Evolutionary conservation across 345 rosid genomes (phyloP), one percentile per base, ranked within the genome.

Genomic region (Lepidium aucheri): DNA sequence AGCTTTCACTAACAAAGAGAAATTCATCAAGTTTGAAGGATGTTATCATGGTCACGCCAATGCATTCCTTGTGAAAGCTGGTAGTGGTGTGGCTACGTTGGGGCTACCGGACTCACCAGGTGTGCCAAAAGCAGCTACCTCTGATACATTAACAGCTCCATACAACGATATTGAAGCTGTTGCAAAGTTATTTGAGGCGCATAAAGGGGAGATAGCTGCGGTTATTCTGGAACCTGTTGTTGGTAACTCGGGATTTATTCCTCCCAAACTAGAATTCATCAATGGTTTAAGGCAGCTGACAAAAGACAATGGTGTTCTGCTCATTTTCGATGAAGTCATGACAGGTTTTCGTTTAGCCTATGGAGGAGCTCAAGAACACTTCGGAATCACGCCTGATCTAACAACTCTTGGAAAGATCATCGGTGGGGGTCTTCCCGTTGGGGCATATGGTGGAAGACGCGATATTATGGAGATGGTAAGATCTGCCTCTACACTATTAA

Each of bases 21-120:
- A 88, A 60, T 73, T 94, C 32, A 81, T 94, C 70, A 88, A 94
- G 79, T 94, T 94, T 3, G 93, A 94, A 80, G 99, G 99, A 20
- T 90, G 99, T 78, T 90, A 88, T 61, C 99, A 94, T 49, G 99
- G 97, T 49, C 99, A 88, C 67, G 99, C 99, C 4, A 95, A 88
- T 76, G 90, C 97, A 9, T 94, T 78, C 58, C 95, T 94, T 55
- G 96, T 94, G 55, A 88, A 90, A 77, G 97, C 99, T 7, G 99
- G 99, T 18, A 93, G 97, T 60, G 99, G 99, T 58, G 97, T 88
- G 62, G 99, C 96, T 42, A 90, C 99, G 43, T 75, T 90, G 5
- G 97, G 93, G 14, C 80, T 90, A 51, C 99, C 97, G 0, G 99
- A 94, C 67, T 94, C 97, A 9, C 97, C 99, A 2, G 97, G 99